A percentile compares a stretch with the other conserved stretches of the same genome.
Evolutionary conservation across 257 asterid species (phyloP).

Genomic region (Solanum corneliomulleri): DNA sequence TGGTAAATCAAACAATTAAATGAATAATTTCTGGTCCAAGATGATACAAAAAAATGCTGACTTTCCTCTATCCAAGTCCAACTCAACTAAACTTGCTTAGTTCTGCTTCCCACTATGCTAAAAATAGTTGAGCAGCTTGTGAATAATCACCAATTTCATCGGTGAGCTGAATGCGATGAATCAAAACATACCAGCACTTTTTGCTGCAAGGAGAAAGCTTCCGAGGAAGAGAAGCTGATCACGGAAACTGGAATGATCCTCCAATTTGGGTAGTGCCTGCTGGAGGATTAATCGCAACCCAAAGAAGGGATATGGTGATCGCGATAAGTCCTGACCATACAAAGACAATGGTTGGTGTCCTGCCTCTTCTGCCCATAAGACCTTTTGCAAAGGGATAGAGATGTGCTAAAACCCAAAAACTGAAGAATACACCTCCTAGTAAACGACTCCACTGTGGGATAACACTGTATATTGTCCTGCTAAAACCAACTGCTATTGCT

Average conservation of each 20-base stretch:
- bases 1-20: background rate
- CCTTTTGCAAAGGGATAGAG: slow-evolving; percentile 64
- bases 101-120: background rate
- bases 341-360: slow-evolving; percentile 53
- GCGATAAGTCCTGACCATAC: slow-evolving; percentile 72
- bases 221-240: slow-evolving; percentile 3
- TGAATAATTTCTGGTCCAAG: background rate
- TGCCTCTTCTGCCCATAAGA: slow-evolving; percentile 64
- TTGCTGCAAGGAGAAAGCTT: background rate
- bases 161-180: background rate
- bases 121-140: slow-evolving; percentile 5
- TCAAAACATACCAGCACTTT: background rate
- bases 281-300: slow-evolving; percentile 69
- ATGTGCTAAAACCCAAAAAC: slow-evolving; percentile 73
- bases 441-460: slow-evolving; percentile 73
- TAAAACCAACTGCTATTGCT: slow-evolving; percentile 58
- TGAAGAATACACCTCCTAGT: slow-evolving; percentile 59
- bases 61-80: slow-evolving; percentile 1
- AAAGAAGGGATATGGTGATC: slow-evolving; percentile 52
- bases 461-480: slow-evolving; percentile 52
- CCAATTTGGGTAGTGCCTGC: slow-evolving; percentile 50
- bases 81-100: background rate
- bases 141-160: background rate
- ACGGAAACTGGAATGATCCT: slow-evolving; percentile 62
- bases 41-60: background rate